These are phyloP conservation scores for Dovyalis caffra DNA, from an alignment of 345 rosid species.

Conservation along the genomic window DNA sequence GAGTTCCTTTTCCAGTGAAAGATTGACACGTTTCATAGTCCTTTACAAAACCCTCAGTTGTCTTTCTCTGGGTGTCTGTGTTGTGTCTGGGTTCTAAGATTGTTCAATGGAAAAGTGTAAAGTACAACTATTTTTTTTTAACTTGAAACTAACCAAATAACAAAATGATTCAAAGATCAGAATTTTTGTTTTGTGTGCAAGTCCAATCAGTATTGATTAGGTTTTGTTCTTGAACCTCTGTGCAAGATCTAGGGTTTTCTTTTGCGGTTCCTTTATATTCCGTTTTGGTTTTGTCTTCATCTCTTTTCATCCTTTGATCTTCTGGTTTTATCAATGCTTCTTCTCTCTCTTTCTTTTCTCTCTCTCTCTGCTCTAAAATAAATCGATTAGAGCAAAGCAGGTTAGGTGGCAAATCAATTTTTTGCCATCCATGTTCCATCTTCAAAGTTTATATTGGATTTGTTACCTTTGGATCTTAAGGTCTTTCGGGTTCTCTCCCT, in stretches of 20 bases:
- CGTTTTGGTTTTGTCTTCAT: not conserved
- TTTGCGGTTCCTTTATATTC: no score
- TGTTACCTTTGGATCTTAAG: not conserved
- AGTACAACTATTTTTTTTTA: not conserved
- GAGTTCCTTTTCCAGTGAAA: conserved; percentile 5
- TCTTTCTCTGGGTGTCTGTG: not conserved
- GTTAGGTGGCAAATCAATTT: not conserved
- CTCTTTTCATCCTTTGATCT: conserved; percentile 22
- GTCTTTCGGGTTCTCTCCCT: not conserved
- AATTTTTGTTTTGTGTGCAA: conserved; percentile 1
- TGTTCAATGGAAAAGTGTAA: not conserved
- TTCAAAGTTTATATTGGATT: not conserved
- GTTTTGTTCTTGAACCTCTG: conserved; percentile 30
- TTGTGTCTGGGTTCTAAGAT: not conserved
- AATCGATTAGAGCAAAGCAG: not conserved
- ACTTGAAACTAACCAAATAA: conserved; percentile 4
- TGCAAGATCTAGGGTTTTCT: conserved; percentile 57
- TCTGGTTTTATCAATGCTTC: conserved; percentile 27
- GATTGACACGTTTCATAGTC: conserved; percentile 34
- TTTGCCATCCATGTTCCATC: not conserved
- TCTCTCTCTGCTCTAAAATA: not conserved
- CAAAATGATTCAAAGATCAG: conserved; percentile 5
- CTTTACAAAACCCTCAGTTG: not conserved
- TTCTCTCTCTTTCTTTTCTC: conserved; percentile 1
- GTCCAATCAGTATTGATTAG: conserved; percentile 21